A percentile compares a stretch with the other conserved stretches of the same genome.
Evolutionary conservation across 208 protist genomes (phyloP).

Genomic region (Crithidia sp.): DNA sequence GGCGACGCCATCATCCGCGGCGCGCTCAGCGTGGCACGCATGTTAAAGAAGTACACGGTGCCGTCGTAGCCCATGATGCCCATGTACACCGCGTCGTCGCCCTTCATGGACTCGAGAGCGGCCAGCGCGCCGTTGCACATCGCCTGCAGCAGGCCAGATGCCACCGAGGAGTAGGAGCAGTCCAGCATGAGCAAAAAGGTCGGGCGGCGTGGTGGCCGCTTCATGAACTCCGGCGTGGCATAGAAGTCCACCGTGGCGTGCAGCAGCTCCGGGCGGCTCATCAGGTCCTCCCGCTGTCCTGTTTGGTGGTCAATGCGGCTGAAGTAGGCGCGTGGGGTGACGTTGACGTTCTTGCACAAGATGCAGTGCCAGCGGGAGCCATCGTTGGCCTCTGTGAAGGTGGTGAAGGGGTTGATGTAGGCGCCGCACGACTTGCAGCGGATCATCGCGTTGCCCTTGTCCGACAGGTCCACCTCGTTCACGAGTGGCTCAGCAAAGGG

Average conservation of each 20-base stretch:
- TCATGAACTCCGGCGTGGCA: slow-evolving; percentile 96
- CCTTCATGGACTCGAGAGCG: slow-evolving; percentile 76
- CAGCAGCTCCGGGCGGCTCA: slow-evolving; percentile 88
- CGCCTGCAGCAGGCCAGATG: slow-evolving; percentile 80
- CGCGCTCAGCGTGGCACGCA: slow-evolving; percentile 59
- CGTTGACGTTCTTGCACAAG: slow-evolving; percentile 94
- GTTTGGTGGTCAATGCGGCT: slow-evolving; percentile 81
- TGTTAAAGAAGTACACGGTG: slow-evolving; percentile 95
- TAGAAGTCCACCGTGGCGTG: slow-evolving; percentile 93
- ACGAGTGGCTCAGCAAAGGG: slow-evolving; percentile 73
- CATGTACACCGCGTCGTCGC: slow-evolving; percentile 88
- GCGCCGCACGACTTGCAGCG: slow-evolving; percentile 90
- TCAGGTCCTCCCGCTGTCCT: slow-evolving; percentile 84
- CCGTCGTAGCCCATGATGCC: slow-evolving; percentile 77
- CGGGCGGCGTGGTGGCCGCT: slow-evolving; percentile 89
- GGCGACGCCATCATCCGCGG: slow-evolving; percentile 92
- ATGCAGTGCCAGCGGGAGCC: slow-evolving; percentile 95
- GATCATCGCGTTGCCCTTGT: slow-evolving; percentile 72
- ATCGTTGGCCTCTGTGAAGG: slow-evolving; percentile 82
- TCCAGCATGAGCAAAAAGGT: slow-evolving; percentile 96
- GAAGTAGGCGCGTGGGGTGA: slow-evolving; percentile 72
- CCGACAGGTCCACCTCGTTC: slow-evolving; percentile 72
- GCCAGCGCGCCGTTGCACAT: slow-evolving; percentile 72
- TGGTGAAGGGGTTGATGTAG: slow-evolving; percentile 98
- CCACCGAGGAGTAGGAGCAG: slow-evolving; percentile 89